Percentiles rank a stretch among this genome's conserved stretches.
Evolutionary conservation across 2,329 filamentous ascomycete species (phyloP).

Genomic region (Xylariaceae sp.): DNA sequence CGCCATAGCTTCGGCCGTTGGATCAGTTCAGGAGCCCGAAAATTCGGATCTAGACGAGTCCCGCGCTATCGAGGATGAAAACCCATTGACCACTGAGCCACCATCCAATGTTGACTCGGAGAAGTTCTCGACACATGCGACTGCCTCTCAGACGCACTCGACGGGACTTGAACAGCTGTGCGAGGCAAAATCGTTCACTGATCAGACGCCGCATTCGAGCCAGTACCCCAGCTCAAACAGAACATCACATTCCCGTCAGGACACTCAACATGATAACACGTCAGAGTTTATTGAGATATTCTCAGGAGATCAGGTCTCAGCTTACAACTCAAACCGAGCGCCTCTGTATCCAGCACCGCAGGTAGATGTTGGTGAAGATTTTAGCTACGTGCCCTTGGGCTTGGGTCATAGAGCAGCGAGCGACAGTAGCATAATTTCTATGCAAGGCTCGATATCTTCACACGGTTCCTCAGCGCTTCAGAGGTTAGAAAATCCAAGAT

Average conservation of each 20-base stretch:
- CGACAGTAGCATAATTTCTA: constrained; percentile 3
- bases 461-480: not conserved
- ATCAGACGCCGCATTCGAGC: constrained; percentile 2
- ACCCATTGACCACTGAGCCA: not conserved
- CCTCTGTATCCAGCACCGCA: not conserved
- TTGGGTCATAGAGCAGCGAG: constrained; percentile 1
- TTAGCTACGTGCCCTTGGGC: not conserved
- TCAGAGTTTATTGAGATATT: not conserved
- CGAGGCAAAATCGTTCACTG: not conserved
- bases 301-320: not conserved
- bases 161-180: not conserved
- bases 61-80: not conserved
- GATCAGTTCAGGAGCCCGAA: not conserved
- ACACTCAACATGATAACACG: not conserved
- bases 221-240: constrained; percentile 2
- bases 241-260: not conserved
- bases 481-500: not conserved
- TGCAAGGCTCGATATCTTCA: not conserved
- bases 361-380: not conserved
- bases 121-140: not conserved
- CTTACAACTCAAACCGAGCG: not conserved
- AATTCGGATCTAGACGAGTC: not conserved
- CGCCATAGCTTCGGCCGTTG: constrained; percentile 4
- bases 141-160: not conserved
- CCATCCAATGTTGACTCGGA: not conserved